Conservation (phyloP, 495 filamentous ascomycete genomes). For the Tuber calosporum region DNA sequence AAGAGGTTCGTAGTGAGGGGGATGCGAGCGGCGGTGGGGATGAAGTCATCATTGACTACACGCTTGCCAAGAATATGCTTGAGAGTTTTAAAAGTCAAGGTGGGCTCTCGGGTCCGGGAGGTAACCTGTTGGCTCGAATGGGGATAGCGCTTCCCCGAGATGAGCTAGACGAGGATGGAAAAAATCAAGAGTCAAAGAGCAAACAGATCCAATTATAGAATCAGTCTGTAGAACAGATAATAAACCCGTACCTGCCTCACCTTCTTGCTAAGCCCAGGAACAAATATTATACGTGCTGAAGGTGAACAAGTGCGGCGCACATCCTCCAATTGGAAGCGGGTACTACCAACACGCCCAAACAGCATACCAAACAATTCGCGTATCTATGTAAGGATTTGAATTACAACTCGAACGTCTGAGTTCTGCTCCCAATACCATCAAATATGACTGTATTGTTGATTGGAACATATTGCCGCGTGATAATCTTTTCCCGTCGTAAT, state of each 20-base stretch:
- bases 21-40: slow-evolving; percentile 47
- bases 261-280: background rate
- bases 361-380: background rate
- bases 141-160: slow-evolving; percentile 71
- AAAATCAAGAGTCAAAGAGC: slow-evolving; percentile 26
- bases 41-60: slow-evolving; percentile 71
- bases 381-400: background rate
- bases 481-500: slow-evolving; percentile 45
- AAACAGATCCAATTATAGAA: slow-evolving; percentile 12
- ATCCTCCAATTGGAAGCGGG: background rate
- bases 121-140: slow-evolving; percentile 80
- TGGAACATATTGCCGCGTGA: slow-evolving; percentile 94
- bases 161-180: slow-evolving; percentile 58
- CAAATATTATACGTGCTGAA: background rate
- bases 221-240: background rate
- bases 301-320: background rate
- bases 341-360: background rate
- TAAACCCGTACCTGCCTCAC: background rate
- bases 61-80: slow-evolving; percentile 82
- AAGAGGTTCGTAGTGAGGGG: slow-evolving; percentile 28
- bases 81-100: slow-evolving; percentile 85
- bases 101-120: slow-evolving; percentile 73
- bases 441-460: slow-evolving; percentile 90
- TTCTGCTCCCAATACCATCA: slow-evolving; percentile 77
- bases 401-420: slow-evolving; percentile 55